phyloP scores from a whole-genome alignment of 208 protist species.

The Crithidia sp. region DNA sequence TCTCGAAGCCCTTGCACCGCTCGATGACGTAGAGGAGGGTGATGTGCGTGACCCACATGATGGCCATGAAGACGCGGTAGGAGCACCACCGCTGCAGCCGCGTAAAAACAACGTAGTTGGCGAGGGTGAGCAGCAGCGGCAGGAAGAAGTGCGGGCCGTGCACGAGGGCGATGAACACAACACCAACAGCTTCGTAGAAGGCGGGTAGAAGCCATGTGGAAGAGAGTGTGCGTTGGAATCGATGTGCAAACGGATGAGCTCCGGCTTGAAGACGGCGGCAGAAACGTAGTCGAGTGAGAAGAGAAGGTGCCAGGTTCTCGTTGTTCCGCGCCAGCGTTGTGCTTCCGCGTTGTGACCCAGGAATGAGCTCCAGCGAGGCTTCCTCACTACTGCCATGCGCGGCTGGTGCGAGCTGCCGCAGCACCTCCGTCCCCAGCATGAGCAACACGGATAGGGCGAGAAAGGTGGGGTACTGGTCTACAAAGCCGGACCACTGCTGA shows the following conservation, averaged over 20 bases:
- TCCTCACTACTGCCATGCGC: no score
- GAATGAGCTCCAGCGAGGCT: no score
- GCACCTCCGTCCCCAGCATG: conserved; percentile 7
- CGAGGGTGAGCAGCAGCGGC: conserved; percentile 25
- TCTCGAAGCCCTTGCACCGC: conserved; percentile 31
- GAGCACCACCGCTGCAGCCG: conserved; percentile 49
- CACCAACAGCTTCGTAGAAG: conserved; percentile 3
- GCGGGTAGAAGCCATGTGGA: background rate
- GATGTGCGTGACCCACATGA: conserved; percentile 60
- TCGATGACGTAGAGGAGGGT: conserved; percentile 40
- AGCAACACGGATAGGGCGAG: conserved; percentile 7
- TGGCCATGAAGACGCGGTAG: conserved; percentile 46
- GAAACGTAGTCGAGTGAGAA: no score
- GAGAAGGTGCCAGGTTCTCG: no score
- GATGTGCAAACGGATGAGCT: no score
- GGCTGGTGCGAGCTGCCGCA: background rate
- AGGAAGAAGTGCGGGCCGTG: conserved; percentile 44
- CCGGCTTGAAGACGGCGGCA: no score
- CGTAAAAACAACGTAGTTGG: conserved; percentile 50
- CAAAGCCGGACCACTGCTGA: conserved; percentile 30
- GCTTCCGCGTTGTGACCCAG: no score
- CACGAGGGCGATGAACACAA: conserved; percentile 34
- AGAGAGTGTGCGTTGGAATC: no score
- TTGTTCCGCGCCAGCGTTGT: no score
- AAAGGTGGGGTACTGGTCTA: background rate